Evolutionary conservation across 768 basidiomycete species (phyloP).

Genomic region (Termitomyces sp.): DNA sequence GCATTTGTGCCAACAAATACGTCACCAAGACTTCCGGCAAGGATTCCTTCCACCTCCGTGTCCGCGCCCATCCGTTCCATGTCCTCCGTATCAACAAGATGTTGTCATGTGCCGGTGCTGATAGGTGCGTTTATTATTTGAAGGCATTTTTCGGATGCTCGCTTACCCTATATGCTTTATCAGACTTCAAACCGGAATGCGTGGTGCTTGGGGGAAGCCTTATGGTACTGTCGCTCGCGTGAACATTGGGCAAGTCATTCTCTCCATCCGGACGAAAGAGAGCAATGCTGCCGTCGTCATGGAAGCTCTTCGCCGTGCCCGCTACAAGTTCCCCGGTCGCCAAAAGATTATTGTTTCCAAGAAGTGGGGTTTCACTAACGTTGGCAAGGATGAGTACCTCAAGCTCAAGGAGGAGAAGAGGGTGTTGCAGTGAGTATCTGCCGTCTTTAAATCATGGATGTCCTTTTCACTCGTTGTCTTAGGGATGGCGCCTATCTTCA

Average conservation of each 20-base stretch:
- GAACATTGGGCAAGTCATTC: constrained; percentile 94
- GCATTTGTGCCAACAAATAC: constrained; percentile 99
- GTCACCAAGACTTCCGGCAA: constrained; percentile 97
- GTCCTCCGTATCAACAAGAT: constrained; percentile 99
- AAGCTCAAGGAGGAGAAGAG: constrained; percentile 87
- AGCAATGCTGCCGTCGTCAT: constrained; percentile 81
- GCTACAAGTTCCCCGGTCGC: constrained; percentile 98
- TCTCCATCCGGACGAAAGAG: constrained; percentile 87
- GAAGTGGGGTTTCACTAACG: constrained; percentile 99
- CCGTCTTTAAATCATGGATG: constrained; percentile 1
- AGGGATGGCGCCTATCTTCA: constrained; percentile 96
- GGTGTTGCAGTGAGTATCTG: constrained; percentile 70
- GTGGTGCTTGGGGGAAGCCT: constrained; percentile 99
- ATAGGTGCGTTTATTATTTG: constrained; percentile 55
- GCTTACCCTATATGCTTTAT: background rate
- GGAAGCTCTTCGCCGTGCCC: constrained; percentile 95
- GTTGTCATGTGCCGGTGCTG: constrained; percentile 98
- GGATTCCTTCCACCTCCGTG: constrained; percentile 97
- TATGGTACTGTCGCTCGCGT: constrained; percentile 97
- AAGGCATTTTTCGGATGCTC: background rate
- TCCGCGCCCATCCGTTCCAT: constrained; percentile 97
- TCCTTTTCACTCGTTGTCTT: constrained; percentile 6
- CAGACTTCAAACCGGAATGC: constrained; percentile 95
- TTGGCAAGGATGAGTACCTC: constrained; percentile 83
- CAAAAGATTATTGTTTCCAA: constrained; percentile 96